These are phyloP conservation scores for Clonostachys rhizophaga DNA, from an alignment of 2,329 filamentous ascomycete species.

Conservation along the genomic window DNA sequence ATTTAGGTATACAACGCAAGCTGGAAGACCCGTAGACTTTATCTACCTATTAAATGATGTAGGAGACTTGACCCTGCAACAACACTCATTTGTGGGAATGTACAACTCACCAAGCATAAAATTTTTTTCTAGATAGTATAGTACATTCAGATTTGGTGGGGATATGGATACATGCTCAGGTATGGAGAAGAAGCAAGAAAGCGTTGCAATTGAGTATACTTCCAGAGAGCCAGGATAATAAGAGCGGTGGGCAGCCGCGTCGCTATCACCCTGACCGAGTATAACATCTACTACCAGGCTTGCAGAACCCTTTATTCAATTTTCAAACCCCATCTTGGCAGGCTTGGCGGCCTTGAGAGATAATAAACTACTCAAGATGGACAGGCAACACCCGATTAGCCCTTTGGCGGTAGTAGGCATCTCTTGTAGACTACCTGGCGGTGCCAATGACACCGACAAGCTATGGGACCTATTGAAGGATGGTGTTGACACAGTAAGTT, in stretches of 20 bases:
- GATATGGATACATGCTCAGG: background rate
- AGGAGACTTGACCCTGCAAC: too few relatives aligned
- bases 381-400: too few relatives aligned
- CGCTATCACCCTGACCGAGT: background rate
- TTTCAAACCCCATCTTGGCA: background rate
- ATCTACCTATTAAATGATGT: too few relatives aligned
- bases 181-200: background rate
- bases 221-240: background rate
- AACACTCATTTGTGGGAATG: too few relatives aligned
- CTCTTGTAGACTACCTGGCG: slow-evolving; percentile 31
- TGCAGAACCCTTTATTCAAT: background rate
- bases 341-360: background rate
- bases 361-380: slow-evolving; percentile 8
- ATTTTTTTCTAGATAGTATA: background rate
- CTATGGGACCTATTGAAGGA: slow-evolving; percentile 12
- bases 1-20: too few relatives aligned
- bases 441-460: slow-evolving; percentile 2
- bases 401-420: slow-evolving; percentile 31
- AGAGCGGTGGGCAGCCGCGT: background rate
- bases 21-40: too few relatives aligned
- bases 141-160: background rate
- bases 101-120: too few relatives aligned
- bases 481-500: slow-evolving; percentile 1
- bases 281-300: background rate
- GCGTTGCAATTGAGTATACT: background rate